Conservation (phyloP, 306 rosid species). For the Cyamopsis tetragonoloba region DNA sequence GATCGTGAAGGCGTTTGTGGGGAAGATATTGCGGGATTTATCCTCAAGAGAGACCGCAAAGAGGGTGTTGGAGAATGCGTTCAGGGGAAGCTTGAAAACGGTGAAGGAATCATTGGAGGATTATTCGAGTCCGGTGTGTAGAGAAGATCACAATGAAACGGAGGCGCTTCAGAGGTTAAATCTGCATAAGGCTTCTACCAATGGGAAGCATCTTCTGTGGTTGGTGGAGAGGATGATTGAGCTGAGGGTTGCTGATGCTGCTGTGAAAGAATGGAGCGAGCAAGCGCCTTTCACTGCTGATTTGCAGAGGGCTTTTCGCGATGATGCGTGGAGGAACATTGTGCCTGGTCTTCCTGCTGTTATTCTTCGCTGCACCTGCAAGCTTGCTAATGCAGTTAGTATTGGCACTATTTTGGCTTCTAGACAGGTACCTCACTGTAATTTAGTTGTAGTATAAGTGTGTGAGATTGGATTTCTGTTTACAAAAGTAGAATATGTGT, state of each 20-base stretch:
- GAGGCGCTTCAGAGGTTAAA: conserved; percentile 90
- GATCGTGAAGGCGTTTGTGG: conserved; percentile 82
- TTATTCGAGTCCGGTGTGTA: conserved; percentile 73
- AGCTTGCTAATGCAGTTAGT: conserved; percentile 73
- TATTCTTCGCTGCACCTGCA: conserved; percentile 71
- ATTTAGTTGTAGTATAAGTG: no score
- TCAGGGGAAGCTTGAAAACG: conserved; percentile 51
- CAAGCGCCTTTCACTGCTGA: conserved; percentile 67
- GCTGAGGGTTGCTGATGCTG: conserved; percentile 73
- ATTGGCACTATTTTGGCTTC: conserved; percentile 71
- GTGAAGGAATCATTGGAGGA: conserved; percentile 88
- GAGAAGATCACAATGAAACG: conserved; percentile 79
- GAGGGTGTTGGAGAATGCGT: conserved; percentile 79
- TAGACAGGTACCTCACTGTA: conserved; percentile 52
- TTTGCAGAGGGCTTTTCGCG: conserved; percentile 75
- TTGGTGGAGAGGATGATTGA: conserved; percentile 93
- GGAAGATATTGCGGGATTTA: conserved; percentile 70
- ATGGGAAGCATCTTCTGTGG: conserved; percentile 76
- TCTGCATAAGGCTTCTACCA: conserved; percentile 75
- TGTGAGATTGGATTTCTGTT: no score
- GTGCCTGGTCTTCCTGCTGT: conserved; percentile 86
- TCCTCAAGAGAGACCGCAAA: conserved; percentile 68
- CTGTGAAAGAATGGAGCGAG: conserved; percentile 84
- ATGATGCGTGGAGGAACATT: conserved; percentile 84
- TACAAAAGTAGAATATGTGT: no score